phyloP scores from a whole-genome alignment of 2,329 filamentous ascomycete species.

The Aschersonia sp. region DNA sequence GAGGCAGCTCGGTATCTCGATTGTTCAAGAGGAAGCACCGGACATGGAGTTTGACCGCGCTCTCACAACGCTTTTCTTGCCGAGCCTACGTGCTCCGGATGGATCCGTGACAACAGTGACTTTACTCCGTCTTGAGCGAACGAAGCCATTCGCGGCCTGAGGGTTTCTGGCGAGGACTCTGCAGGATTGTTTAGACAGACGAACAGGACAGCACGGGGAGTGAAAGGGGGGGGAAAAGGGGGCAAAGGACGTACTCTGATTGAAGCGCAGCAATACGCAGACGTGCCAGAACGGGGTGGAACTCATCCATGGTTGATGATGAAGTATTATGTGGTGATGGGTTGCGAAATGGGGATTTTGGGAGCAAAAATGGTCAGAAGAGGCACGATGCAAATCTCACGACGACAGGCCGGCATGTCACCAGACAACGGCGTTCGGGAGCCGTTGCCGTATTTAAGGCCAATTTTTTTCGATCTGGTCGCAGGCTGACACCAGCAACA shows the following conservation, averaged over 20 bases:
- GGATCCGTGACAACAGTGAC: slow-evolving; percentile 9
- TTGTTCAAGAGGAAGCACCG: not conserved
- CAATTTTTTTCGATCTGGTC: too few relatives aligned
- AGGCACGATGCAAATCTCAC: too few relatives aligned
- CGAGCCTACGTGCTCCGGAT: slow-evolving; percentile 8
- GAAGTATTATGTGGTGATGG: not conserved
- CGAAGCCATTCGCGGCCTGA: slow-evolving; percentile 5
- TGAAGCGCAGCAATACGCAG: slow-evolving; percentile 33
- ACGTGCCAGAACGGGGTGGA: slow-evolving; percentile 24
- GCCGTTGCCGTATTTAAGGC: too few relatives aligned
- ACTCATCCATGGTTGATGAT: slow-evolving; percentile 2
- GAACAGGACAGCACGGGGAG: not conserved
- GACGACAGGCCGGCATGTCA: too few relatives aligned
- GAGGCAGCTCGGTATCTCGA: too few relatives aligned
- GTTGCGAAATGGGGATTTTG: too few relatives aligned
- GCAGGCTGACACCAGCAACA: not conserved
- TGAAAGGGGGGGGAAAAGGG: not conserved
- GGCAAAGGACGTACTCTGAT: slow-evolving; percentile 23
- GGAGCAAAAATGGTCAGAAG: too few relatives aligned
- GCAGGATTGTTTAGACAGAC: not conserved
- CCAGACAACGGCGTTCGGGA: too few relatives aligned
- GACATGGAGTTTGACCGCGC: slow-evolving; percentile 7
- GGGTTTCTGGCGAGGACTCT: slow-evolving; percentile 3
- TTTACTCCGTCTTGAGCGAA: slow-evolving; percentile 9
- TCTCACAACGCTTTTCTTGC: slow-evolving; percentile 10